Conservation (phyloP, 2,329 filamentous ascomycete species). For the Colletotrichum sp. region DNA sequence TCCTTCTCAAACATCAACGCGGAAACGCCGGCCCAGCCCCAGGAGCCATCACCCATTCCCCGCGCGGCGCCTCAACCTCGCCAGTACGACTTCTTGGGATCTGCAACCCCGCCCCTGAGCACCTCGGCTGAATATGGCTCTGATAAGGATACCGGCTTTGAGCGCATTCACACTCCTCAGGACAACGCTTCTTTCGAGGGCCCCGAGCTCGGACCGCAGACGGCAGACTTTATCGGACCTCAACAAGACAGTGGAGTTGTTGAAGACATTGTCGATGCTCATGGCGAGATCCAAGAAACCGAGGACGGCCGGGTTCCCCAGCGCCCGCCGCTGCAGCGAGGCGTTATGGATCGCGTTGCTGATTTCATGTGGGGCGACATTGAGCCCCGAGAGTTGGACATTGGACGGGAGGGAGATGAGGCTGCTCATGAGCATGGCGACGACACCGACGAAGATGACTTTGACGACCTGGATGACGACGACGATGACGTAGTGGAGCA, state of each 20-base stretch:
- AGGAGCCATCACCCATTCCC: background rate
- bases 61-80: background rate
- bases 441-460: conserved; percentile 41
- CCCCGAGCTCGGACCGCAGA: background rate
- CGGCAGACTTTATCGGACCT: background rate
- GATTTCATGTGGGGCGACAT: conserved; percentile 69
- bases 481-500: conserved; percentile 41
- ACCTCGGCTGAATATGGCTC: background rate
- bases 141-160: background rate
- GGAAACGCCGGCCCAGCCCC: conserved; percentile 3
- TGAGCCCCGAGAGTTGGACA: conserved; percentile 37
- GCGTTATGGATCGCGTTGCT: conserved; percentile 49
- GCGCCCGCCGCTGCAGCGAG: conserved; percentile 28
- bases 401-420: conserved; percentile 36
- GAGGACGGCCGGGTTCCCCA: conserved; percentile 9
- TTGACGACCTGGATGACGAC: conserved; percentile 34
- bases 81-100: background rate
- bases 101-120: background rate
- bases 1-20: conserved; percentile 52
- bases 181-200: background rate
- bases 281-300: background rate
- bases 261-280: background rate
- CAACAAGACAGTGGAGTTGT: background rate
- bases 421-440: conserved; percentile 57
- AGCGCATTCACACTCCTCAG: background rate